These are phyloP conservation scores for Aureobasidium mangrovei DNA, from an alignment of 2,329 filamentous ascomycete genomes.

Conservation along the genomic window DNA sequence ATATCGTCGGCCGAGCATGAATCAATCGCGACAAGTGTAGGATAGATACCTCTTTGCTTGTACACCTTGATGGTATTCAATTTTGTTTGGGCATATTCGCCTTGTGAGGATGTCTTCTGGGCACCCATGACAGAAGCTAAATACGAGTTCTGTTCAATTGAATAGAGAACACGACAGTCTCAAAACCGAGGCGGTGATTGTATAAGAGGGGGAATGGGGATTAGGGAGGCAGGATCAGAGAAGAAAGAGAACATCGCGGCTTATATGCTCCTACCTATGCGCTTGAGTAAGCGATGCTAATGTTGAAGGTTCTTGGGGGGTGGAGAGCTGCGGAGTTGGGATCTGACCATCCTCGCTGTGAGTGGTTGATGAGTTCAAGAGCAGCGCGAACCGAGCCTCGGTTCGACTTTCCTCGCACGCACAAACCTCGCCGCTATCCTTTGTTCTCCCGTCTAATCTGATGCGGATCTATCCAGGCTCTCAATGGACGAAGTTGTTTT, in stretches of 20 bases:
- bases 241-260: too few species aligned
- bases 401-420: background rate
- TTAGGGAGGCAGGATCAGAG: too few species aligned
- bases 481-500: too few species aligned
- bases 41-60: conserved; percentile 6
- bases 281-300: background rate
- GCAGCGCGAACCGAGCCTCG: background rate
- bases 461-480: background rate
- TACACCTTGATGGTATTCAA: conserved; percentile 14
- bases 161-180: too few species aligned
- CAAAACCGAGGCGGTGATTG: too few species aligned
- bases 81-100: conserved; percentile 1
- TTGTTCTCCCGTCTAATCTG: background rate
- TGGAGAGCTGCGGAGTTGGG: too few species aligned
- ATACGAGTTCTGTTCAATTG: too few species aligned
- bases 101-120: background rate
- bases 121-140: background rate
- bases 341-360: background rate
- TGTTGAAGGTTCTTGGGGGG: background rate
- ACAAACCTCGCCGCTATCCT: background rate
- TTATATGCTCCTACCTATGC: too few species aligned
- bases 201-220: too few species aligned
- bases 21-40: background rate
- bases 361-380: background rate
- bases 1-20: background rate